Evolutionary conservation across 2,329 filamentous ascomycete species (phyloP), one percentile per base, ranked within the genome.

Genomic region (Alternaria metachromatica): DNA sequence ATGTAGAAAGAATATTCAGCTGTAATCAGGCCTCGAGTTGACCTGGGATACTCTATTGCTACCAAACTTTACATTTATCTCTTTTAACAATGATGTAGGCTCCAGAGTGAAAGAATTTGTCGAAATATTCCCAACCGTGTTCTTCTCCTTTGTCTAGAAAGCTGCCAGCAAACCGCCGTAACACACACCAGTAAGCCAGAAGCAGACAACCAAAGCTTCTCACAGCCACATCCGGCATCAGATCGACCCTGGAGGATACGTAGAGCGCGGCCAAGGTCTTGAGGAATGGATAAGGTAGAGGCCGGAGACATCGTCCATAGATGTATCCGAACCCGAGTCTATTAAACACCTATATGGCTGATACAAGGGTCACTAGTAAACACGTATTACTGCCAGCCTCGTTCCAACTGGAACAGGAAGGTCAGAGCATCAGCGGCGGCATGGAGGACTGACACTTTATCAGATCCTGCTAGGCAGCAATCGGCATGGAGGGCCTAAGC

Each of bases 391-490:
- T 37, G 33, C 33, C 33, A n/a, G 15, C 15, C 15, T 30, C 12
- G 5, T 20, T 20, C 25, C 4, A 50, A 30, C 48, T 13, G 18
- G 3, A 50, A 50, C 15, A 50, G 48, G 25, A 50, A 30, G 48
- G 48, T 50, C 11, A 30, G 18, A 30, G 48, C 28, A 18, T 50
- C 18, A 50, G 4, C n/a, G 18, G 26, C 48, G 25, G 11, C 15
- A 49, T 28, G 46, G n/a, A 20, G n/a, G 46, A 23, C 46, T 41
- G n/a, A 10, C 37, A 41, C 9, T n/a, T 28, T 49, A 49, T 49
- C 46, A 49, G 46, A 49, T 49, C 46, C 25, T 49, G 46, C 46
- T 49, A 49, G 46, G 46, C 46, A 49, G 1, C 46, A 18, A 18
- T 28, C 10, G 23, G 37, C 1, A 18, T 41, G 37, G 15, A 3